phyloP scores from a whole-genome alignment of 2,329 filamentous ascomycete species.

The Alternaria conjuncta region DNA sequence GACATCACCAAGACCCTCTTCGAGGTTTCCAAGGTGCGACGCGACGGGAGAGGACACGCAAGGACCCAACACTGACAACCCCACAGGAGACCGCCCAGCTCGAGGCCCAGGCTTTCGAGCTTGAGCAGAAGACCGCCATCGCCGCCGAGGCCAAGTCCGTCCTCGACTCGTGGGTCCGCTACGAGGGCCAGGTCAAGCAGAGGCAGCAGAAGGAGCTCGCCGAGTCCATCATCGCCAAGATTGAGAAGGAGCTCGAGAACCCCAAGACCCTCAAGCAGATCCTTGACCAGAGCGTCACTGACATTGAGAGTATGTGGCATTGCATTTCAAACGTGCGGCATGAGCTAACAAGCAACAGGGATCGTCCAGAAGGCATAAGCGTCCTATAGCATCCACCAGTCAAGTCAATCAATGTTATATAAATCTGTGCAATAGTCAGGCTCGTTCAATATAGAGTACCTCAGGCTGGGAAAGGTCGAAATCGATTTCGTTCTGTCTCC shows the following conservation, averaged over 20 bases:
- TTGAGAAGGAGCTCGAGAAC: slow-evolving; percentile 98
- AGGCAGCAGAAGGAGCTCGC: slow-evolving; percentile 97
- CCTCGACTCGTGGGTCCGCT: slow-evolving; percentile 97
- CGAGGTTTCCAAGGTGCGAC: slow-evolving; percentile 89
- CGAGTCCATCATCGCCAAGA: slow-evolving; percentile 92
- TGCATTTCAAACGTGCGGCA: too few species aligned
- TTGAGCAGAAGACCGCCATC: slow-evolving; percentile 94
- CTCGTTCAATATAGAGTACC: slow-evolving; percentile 44
- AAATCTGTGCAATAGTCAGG: slow-evolving; percentile 51
- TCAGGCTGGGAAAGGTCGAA: slow-evolving; percentile 34
- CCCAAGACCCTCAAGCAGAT: slow-evolving; percentile 98
- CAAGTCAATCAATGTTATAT: slow-evolving; percentile 47
- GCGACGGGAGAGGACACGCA: slow-evolving; percentile 37
- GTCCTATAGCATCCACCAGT: slow-evolving; percentile 33
- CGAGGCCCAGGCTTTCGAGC: slow-evolving; percentile 94
- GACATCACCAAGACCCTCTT: slow-evolving; percentile 97
- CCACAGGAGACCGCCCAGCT: slow-evolving; percentile 91
- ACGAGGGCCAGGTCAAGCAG: slow-evolving; percentile 98
- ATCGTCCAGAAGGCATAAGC: slow-evolving; percentile 51
- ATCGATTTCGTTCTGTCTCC: slow-evolving; percentile 29
- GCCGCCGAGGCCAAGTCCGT: slow-evolving; percentile 93
- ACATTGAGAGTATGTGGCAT: slow-evolving; percentile 83
- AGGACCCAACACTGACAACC: slow-evolving; percentile 31
- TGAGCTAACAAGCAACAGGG: slow-evolving; percentile 35
- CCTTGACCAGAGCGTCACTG: slow-evolving; percentile 91